phyloP scores from a whole-genome alignment of 495 filamentous ascomycete genomes.

The Trichocladium uniseriatum region DNA sequence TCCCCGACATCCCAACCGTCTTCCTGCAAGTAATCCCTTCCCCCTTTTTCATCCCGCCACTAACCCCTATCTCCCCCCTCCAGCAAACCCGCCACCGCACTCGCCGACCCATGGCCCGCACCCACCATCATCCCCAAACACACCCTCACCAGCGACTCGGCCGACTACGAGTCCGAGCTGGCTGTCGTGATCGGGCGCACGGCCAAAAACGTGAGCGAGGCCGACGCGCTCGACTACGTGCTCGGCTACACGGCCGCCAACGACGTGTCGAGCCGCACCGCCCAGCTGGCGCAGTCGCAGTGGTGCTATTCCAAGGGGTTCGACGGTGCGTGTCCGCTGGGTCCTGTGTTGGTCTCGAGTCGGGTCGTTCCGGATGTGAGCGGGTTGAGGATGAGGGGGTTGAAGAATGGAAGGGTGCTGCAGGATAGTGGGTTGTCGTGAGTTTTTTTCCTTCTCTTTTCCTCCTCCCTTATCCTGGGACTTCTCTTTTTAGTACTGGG shows the following conservation, averaged over 20 bases:
- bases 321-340: constrained; percentile 39
- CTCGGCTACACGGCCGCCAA: constrained; percentile 40
- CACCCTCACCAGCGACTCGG: constrained; percentile 30
- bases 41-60: background rate
- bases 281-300: constrained; percentile 39
- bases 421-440: constrained; percentile 44
- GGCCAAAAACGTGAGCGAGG: constrained; percentile 39
- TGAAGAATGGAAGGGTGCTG: constrained; percentile 41
- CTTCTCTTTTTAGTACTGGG: background rate
- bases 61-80: background rate
- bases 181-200: constrained; percentile 39
- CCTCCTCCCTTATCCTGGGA: background rate
- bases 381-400: constrained; percentile 29
- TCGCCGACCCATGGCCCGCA: constrained; percentile 35
- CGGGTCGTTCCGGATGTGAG: constrained; percentile 39
- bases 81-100: constrained; percentile 34
- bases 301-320: constrained; percentile 43
- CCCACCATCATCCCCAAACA: constrained; percentile 40
- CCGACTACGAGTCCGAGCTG: constrained; percentile 41
- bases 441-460: constrained; percentile 9
- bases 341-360: constrained; percentile 47
- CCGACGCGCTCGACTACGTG: constrained; percentile 37
- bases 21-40: constrained; percentile 31
- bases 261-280: constrained; percentile 35
- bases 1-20: constrained; percentile 36